Base-by-base conservation (phyloP, 75 land plant species). In the Cupressus sempervirens region DNA sequence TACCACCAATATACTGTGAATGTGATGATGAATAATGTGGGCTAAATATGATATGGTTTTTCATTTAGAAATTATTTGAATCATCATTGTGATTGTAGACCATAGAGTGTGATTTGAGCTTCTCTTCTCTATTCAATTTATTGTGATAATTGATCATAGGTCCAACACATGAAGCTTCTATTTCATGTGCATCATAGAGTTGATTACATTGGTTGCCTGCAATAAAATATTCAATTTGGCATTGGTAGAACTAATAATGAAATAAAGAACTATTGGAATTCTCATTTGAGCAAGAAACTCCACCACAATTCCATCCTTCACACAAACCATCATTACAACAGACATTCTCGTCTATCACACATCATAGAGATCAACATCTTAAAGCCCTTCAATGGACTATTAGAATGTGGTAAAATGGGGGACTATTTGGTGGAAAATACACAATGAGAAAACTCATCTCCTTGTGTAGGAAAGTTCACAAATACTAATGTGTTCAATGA, bases 231-330 rank as follows among this genome's bases (percentile, higher is more conserved):
- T 13, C 74, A 2, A 72, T 72, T 23, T 72, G 36, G 74, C 74
- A 72, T 11, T 72, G n/a, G 74, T 36, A 32, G 36, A 13, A 72
- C 74, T 32, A 16, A 72, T 72, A 72, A 72, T 72, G 74, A 72
- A 72, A 72, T 72, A 14, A 72, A 72, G 74, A 72, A 72, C 13
- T 32, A 72, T 16, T 72, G 74, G 74, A 72, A 72, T 11, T 11
- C 74, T 72, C 74, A 72, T 72, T 32, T 72, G 35, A 72, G 74
- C 74, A 72, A 72, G 74, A 72, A 72, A 30, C 74, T 72, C 14
- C 14, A 15, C 32, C 15, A 36, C 74, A 72, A 72, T 29, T 3
- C 74, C 74, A 72, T 30, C 35, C 7, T 11, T 32, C 30, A 68
- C 34, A 26, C 29, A 68, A 26, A 7, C 73, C 74, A 3, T 36